A percentile compares a stretch with the other conserved stretches of the same genome.
phyloP scores from a whole-genome alignment of 306 rosid species.

The Dalbergia oliveri region DNA sequence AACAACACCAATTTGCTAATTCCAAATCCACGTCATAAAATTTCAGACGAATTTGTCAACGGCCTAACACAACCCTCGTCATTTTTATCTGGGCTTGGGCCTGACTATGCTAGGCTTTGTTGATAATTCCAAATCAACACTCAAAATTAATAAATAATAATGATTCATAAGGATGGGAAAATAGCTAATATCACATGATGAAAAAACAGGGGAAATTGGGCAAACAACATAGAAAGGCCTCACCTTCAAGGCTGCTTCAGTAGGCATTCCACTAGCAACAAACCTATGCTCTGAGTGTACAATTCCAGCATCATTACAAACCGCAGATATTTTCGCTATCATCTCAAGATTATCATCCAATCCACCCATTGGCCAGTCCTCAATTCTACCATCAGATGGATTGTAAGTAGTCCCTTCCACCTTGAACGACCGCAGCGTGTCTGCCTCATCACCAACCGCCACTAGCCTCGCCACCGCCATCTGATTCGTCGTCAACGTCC shows the following conservation, averaged over 20 bases:
- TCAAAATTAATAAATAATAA: background rate
- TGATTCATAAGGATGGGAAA: slow-evolving; percentile 8
- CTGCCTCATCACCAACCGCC: slow-evolving; percentile 62
- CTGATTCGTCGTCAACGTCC: slow-evolving; percentile 72
- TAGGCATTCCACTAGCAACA: slow-evolving; percentile 76
- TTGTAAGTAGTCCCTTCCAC: slow-evolving; percentile 82
- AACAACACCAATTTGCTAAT: slow-evolving; percentile 19
- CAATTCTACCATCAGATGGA: slow-evolving; percentile 74
- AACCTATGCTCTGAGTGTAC: slow-evolving; percentile 61
- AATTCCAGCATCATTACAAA: slow-evolving; percentile 79
- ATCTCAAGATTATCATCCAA: slow-evolving; percentile 78
- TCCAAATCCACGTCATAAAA: background rate
- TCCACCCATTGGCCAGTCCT: slow-evolving; percentile 61
- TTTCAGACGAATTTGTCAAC: too few species aligned
- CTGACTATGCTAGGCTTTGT: too few species aligned
- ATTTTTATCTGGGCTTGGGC: too few species aligned
- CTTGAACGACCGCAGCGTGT: slow-evolving; percentile 57
- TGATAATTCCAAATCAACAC: background rate
- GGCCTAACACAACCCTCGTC: too few species aligned
- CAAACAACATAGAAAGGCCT: background rate
- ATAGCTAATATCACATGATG: background rate
- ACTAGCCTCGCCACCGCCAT: slow-evolving; percentile 79
- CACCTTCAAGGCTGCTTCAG: slow-evolving; percentile 84
- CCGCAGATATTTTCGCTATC: slow-evolving; percentile 73
- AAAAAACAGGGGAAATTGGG: background rate